Conservation (phyloP, 1,284 basidiomycete genomes). For the Marasmius tenuissimus region DNA sequence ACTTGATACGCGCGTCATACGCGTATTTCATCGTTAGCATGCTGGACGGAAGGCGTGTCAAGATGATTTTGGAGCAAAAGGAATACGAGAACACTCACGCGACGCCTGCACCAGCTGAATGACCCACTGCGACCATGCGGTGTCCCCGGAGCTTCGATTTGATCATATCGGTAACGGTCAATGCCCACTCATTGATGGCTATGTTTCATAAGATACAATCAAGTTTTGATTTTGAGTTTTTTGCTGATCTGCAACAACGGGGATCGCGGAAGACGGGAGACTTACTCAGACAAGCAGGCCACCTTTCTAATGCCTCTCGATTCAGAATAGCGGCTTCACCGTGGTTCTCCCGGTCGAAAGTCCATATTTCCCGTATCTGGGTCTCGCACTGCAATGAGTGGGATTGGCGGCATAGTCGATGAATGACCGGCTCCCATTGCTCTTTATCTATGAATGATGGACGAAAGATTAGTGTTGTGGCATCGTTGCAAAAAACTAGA, state of each 20-base stretch:
- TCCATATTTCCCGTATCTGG: constrained; percentile 49
- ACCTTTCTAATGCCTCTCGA: constrained; percentile 26
- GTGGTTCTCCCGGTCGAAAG: constrained; percentile 53
- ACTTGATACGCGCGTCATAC: not conserved
- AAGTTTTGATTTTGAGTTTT: too few species aligned
- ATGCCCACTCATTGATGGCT: constrained; percentile 32
- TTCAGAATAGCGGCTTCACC: constrained; percentile 52
- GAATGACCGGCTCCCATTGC: not conserved
- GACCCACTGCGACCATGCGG: constrained; percentile 39
- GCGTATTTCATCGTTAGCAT: not conserved
- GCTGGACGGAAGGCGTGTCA: not conserved
- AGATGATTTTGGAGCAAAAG: not conserved
- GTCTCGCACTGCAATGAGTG: not conserved
- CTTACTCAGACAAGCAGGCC: constrained; percentile 1
- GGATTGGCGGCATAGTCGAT: not conserved
- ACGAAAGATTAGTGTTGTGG: not conserved
- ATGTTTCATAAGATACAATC: too few species aligned
- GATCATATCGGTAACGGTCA: constrained; percentile 36
- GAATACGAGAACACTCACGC: constrained; percentile 30
- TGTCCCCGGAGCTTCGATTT: constrained; percentile 35
- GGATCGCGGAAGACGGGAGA: not conserved
- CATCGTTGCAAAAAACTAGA: not conserved
- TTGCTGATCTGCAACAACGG: too few species aligned
- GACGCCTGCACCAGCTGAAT: constrained; percentile 44
- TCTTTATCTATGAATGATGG: not conserved